Base-by-base conservation (phyloP, 345 rosid species). In the Cochlearia excelsa region DNA sequence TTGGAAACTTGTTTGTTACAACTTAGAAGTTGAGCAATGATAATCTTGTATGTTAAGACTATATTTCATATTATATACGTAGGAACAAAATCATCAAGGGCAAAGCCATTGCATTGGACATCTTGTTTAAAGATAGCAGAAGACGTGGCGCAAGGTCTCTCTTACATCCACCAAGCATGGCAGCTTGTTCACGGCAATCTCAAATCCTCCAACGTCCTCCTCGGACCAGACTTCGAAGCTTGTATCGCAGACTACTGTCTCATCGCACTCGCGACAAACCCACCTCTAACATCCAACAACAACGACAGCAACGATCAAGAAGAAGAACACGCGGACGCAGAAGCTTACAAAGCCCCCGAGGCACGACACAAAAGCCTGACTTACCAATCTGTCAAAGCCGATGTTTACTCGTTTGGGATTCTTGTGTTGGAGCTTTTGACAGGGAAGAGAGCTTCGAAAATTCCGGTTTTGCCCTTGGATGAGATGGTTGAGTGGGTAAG, bases 141-240 rank as follows among this genome's bases (percentile, higher is more conserved):
- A 79, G 98, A 88, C 58, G 86, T 92, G 2, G 95, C 95, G 3
- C 98, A 88, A 35, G 98, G 98, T 51, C 90, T 92, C 23, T 77
- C 93, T 6, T 92, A 88, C 71, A 92, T 92, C 53, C 96, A 92
- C 82, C 96, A 92, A 74, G 95, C 96, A 1, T 90, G 93, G 93
- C 77, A 91, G 71, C 85, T 90, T 10, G 88, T 83, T 70, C 97
- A 90, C 7, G 97, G 97, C 46, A 90, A 90, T 52, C 88, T 90
- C 72, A 90, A 87, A 73, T 83, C 93, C 45, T 79, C 84, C 8
- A 90, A 87, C 29, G 87, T 87, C 45, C 93, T 90, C 34, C 88
- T 90, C 0, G 97, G 97, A 41, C 82, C 88, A 4, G 97, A 90
- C 51, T 90, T 87, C n/a, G 97, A 87, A 75, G 97, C 95, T 5